Conservation (phyloP, 1,284 basidiomycete genomes). For the Violaceomyces palustris region DNA sequence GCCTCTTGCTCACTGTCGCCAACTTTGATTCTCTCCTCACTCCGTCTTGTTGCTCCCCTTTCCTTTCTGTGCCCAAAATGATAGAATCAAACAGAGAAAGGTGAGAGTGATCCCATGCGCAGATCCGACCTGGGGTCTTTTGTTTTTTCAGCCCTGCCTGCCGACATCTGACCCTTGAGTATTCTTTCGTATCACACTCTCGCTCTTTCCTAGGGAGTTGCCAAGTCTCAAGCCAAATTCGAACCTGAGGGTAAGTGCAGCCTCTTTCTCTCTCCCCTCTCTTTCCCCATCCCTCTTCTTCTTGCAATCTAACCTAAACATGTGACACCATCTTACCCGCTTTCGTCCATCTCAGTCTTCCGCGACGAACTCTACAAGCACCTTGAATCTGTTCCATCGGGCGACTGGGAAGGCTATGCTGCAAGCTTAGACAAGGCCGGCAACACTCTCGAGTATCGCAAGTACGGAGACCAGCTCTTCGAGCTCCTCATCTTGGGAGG, state of each 20-base stretch:
- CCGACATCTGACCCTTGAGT: too few relatives aligned
- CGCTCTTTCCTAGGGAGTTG: constrained; percentile 54
- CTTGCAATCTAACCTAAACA: too few relatives aligned
- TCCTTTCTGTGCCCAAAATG: too few relatives aligned
- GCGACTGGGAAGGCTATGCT: constrained; percentile 76
- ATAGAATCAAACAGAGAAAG: constrained; percentile 15
- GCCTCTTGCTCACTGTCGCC: too few relatives aligned
- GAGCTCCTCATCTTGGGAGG: constrained; percentile 90
- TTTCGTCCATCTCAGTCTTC: constrained; percentile 65
- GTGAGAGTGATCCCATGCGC: too few relatives aligned
- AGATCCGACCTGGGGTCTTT: too few relatives aligned
- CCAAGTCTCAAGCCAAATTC: constrained; percentile 58
- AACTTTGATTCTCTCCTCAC: too few relatives aligned
- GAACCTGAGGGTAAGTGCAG: constrained; percentile 58
- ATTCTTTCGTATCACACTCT: too few relatives aligned
- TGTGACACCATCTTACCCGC: neutral
- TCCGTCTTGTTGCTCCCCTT: too few relatives aligned
- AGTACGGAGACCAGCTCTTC: constrained; percentile 92
- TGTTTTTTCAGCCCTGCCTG: too few relatives aligned
- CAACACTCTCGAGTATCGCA: constrained; percentile 62
- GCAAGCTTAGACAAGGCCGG: constrained; percentile 83
- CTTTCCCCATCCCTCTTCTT: neutral
- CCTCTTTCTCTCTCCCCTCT: too few relatives aligned
- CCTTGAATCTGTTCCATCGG: constrained; percentile 72
- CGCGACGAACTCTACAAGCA: constrained; percentile 91